phyloP scores from a whole-genome alignment of 2,329 filamentous ascomycete genomes.

The Fusarium pilosicola region DNA sequence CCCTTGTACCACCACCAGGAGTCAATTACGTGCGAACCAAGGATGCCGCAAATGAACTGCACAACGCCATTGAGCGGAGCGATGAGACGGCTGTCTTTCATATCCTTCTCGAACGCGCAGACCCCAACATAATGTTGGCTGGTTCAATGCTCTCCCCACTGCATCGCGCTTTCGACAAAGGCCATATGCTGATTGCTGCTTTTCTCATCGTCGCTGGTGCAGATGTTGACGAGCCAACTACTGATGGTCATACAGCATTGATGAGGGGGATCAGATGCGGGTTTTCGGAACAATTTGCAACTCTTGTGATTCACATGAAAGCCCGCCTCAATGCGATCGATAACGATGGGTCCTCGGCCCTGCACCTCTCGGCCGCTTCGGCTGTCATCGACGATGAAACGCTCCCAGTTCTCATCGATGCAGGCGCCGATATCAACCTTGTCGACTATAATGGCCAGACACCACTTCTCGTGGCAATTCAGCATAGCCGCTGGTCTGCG shows the following conservation, averaged over 20 bases:
- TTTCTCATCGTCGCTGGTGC: conserved; percentile 44
- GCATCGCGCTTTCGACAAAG: conserved; percentile 43
- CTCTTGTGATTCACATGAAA: conserved; percentile 38
- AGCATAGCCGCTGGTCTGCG: conserved; percentile 37
- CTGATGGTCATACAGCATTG: conserved; percentile 40
- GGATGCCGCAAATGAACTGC: conserved; percentile 38
- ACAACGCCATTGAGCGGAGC: conserved; percentile 38
- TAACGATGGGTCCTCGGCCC: conserved; percentile 40
- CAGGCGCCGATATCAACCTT: conserved; percentile 40
- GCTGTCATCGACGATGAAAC: conserved; percentile 44
- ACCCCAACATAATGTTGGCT: conserved; percentile 41
- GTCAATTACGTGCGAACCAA: conserved; percentile 34
- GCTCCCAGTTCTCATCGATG: conserved; percentile 35
- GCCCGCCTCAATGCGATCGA: conserved; percentile 40
- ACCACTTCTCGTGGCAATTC: conserved; percentile 40
- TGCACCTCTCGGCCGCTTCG: conserved; percentile 43
- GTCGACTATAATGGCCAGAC: conserved; percentile 42
- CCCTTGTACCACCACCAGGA: conserved; percentile 39
- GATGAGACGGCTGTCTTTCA: conserved; percentile 43
- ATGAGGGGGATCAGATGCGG: conserved; percentile 44
- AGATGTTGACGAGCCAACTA: conserved; percentile 43
- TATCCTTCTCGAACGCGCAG: conserved; percentile 38
- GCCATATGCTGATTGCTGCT: conserved; percentile 42
- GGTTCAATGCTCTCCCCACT: conserved; percentile 43
- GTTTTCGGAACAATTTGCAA: conserved; percentile 45